These are phyloP conservation scores for Suhomyces coccinellae DNA, from an alignment of 1,139 yeast genomes.

Conservation along the genomic window DNA sequence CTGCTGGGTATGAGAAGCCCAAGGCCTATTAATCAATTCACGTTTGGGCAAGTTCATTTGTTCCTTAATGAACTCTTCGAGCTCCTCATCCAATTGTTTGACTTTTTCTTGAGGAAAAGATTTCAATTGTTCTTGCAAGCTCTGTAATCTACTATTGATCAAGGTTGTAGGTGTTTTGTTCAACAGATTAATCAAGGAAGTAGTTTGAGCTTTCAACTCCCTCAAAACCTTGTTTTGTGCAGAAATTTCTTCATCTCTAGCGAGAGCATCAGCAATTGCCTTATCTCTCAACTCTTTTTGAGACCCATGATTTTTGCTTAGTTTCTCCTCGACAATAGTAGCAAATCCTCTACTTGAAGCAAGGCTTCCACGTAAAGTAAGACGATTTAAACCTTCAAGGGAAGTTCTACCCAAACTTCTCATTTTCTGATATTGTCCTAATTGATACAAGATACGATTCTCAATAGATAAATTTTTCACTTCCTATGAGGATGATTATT, in stretches of 20 bases:
- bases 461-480: neutral
- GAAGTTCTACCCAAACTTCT: neutral
- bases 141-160: slow-evolving; percentile 30
- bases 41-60: slow-evolving; percentile 37
- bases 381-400: neutral
- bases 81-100: slow-evolving; percentile 43
- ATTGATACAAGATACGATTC: too few relatives aligned
- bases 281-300: slow-evolving; percentile 41
- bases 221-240: slow-evolving; percentile 39
- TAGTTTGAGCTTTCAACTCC: slow-evolving; percentile 34
- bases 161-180: slow-evolving; percentile 38
- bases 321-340: slow-evolving; percentile 6
- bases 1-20: slow-evolving; percentile 24
- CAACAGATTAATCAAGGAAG: slow-evolving; percentile 31
- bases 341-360: neutral
- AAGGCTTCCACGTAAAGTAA: neutral
- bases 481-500: too few relatives aligned
- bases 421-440: neutral
- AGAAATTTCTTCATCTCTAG: slow-evolving; percentile 44
- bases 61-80: slow-evolving; percentile 40
- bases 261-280: slow-evolving; percentile 47
- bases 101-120: slow-evolving; percentile 35
- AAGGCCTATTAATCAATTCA: slow-evolving; percentile 38
- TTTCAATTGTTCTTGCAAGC: slow-evolving; percentile 34
- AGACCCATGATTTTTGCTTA: slow-evolving; percentile 13